Conservation (phyloP, 768 basidiomycete species). For the Tylopilus vinaceipallidus region DNA sequence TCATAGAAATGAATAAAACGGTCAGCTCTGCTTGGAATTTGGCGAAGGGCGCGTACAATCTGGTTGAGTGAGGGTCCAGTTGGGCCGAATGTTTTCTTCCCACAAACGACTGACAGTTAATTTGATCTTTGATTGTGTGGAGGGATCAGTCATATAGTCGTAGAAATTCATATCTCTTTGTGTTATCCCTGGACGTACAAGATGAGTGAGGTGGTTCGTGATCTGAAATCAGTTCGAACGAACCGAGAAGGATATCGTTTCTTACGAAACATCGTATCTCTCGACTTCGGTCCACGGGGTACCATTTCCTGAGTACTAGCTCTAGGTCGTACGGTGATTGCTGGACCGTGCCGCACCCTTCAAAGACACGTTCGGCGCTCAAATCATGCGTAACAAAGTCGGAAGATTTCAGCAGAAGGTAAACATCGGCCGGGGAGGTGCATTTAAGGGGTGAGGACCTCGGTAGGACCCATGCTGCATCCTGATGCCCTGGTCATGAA, state of each 20-base stretch:
- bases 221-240: slow-evolving; percentile 2
- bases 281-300: slow-evolving; percentile 75
- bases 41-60: slow-evolving; percentile 57
- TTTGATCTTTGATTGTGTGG: slow-evolving; percentile 52
- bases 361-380: slow-evolving; percentile 57
- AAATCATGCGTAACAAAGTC: slow-evolving; percentile 87
- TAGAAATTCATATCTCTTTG: slow-evolving; percentile 91
- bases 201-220: not conserved
- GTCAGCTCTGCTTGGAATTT: not conserved
- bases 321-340: slow-evolving; percentile 60
- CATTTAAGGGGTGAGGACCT: slow-evolving; percentile 84
- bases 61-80: slow-evolving; percentile 49
- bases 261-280: slow-evolving; percentile 93
- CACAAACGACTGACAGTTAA: slow-evolving; percentile 60
- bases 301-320: slow-evolving; percentile 89
- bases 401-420: slow-evolving; percentile 88
- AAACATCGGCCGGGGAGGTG: slow-evolving; percentile 85
- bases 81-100: slow-evolving; percentile 58
- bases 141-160: slow-evolving; percentile 71
- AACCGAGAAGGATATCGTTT: slow-evolving; percentile 68
- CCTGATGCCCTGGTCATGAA: slow-evolving; percentile 44
- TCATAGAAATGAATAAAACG: not conserved
- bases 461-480: slow-evolving; percentile 89
- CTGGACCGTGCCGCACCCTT: slow-evolving; percentile 45
- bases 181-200: slow-evolving; percentile 56